phyloP scores from a whole-genome alignment of 805 yeast genomes.

The Yarrowia deformans region DNA sequence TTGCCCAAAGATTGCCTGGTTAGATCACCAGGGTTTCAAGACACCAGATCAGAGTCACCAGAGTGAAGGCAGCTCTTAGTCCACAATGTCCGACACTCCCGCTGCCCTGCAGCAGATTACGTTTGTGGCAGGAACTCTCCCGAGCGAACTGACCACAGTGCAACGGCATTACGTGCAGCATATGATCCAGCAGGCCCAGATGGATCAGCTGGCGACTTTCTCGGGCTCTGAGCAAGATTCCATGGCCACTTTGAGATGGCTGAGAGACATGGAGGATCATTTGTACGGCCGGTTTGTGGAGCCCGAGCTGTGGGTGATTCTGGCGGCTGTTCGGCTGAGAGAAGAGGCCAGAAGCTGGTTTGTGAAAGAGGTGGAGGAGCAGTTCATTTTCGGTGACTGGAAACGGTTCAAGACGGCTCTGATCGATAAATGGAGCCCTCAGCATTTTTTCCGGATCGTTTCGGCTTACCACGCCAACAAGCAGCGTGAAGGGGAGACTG shows the following conservation, averaged over 20 bases:
- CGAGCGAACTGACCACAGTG: not conserved
- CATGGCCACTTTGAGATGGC: not conserved
- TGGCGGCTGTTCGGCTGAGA: not conserved
- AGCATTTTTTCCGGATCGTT: not conserved
- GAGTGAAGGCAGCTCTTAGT: too few relatives aligned
- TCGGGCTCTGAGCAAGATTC: not conserved
- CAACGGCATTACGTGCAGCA: not conserved
- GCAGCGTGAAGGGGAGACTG: not conserved
- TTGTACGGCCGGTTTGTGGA: not conserved
- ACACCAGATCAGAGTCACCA: too few relatives aligned
- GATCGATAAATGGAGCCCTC: not conserved
- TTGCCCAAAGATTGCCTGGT: too few relatives aligned
- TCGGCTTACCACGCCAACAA: not conserved
- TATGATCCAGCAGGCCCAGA: not conserved
- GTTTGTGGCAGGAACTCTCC: not conserved
- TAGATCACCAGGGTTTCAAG: too few relatives aligned
- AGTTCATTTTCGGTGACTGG: not conserved
- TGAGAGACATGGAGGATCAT: not conserved
- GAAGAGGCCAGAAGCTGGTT: not conserved
- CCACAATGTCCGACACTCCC: not conserved
- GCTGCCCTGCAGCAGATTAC: not conserved
- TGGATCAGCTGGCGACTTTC: not conserved
- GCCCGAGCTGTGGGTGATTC: not conserved
- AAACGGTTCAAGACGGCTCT: not conserved
- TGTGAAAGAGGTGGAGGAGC: not conserved